Conservation (phyloP, 345 rosid species). For the Brassica nigra region DNA sequence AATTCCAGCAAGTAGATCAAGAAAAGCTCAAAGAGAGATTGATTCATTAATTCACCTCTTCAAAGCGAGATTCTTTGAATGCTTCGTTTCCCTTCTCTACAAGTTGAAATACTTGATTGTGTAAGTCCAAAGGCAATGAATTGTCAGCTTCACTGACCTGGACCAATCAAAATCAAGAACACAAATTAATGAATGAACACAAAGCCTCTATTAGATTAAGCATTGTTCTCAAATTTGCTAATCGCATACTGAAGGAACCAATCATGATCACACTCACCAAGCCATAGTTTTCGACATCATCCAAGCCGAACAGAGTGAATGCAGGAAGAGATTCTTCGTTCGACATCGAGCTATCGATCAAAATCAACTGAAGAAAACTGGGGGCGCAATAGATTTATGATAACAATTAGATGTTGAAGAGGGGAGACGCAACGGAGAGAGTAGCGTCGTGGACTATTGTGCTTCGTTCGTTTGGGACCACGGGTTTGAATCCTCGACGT, state of each 20-base stretch:
- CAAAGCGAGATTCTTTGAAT: conserved; percentile 64
- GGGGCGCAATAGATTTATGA: not conserved
- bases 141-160: conserved; percentile 78
- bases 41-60: conserved; percentile 52
- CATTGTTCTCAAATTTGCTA: not conserved
- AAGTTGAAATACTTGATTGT: conserved; percentile 61
- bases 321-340: conserved; percentile 47
- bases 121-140: conserved; percentile 61
- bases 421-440: conserved; percentile 21
- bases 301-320: conserved; percentile 52
- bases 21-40: not conserved
- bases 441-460: conserved; percentile 40
- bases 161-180: conserved; percentile 8
- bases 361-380: not conserved
- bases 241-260: not conserved
- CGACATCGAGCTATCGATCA: conserved; percentile 45
- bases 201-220: not conserved
- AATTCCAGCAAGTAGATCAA: no score
- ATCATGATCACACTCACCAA: conserved; percentile 48
- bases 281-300: conserved; percentile 63
- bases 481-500: conserved; percentile 53
- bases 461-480: conserved; percentile 41
- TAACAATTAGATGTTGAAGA: not conserved
- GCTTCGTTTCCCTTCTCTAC: conserved; percentile 69
- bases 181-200: not conserved